Evolutionary conservation across 148 eudicot species (phyloP).

Genomic region (Fallopia convolvulus): DNA sequence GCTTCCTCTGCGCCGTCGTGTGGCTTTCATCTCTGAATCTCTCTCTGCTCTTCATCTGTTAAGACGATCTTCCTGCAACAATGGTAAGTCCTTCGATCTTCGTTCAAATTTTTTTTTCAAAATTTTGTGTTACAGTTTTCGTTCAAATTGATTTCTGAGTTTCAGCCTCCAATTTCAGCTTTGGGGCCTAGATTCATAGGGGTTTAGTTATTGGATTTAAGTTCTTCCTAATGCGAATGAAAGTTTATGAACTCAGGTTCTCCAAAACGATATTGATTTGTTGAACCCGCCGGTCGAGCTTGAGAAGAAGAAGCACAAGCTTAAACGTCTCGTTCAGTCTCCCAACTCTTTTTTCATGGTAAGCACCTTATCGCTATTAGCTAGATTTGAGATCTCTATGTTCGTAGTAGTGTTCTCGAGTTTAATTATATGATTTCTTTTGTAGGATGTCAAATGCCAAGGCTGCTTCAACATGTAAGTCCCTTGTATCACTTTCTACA

Average conservation of each 20-base stretch:
- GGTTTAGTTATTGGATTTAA: background rate
- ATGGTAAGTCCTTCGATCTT: background rate
- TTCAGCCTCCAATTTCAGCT: background rate
- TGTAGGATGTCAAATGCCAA: conserved; percentile 15
- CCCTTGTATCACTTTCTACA: too few species aligned
- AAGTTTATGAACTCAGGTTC: background rate
- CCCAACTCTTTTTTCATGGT: conserved; percentile 13
- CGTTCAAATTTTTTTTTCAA: background rate
- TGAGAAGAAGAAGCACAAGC: conserved; percentile 14
- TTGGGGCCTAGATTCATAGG: background rate
- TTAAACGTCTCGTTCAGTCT: conserved; percentile 11
- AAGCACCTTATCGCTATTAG: background rate
- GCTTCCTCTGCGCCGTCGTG: background rate
- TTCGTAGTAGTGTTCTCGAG: background rate
- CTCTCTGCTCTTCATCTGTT: background rate
- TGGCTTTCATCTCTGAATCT: background rate
- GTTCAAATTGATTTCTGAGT: background rate
- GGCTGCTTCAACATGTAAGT: conserved; percentile 12
- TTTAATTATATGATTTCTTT: background rate
- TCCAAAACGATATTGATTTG: conserved; percentile 13
- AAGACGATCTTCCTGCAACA: background rate
- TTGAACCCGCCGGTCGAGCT: conserved; percentile 12
- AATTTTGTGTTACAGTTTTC: background rate
- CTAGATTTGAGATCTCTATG: background rate
- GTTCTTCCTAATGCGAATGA: background rate